Conservation (phyloP, 345 rosid genomes). For the Rhodamnia argentea region DNA sequence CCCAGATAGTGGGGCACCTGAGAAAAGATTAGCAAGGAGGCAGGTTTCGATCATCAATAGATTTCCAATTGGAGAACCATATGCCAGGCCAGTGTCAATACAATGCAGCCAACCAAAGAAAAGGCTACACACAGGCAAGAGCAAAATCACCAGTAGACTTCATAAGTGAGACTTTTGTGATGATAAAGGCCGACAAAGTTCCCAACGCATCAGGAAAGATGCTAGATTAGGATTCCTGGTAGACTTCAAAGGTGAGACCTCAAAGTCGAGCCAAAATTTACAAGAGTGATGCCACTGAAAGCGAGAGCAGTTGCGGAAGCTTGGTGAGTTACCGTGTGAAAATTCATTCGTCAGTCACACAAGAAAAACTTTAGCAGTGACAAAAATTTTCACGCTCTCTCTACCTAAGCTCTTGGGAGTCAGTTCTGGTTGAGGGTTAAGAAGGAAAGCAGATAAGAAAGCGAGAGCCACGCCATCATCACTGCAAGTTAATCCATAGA, state of each 20-base stretch:
- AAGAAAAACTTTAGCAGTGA: background rate
- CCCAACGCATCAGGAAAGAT: background rate
- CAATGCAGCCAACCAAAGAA: background rate
- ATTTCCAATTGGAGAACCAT: background rate
- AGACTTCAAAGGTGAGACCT: background rate
- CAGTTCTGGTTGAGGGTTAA: background rate
- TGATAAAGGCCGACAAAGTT: background rate
- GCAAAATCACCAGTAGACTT: background rate
- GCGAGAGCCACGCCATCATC: background rate
- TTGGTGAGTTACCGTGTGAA: background rate
- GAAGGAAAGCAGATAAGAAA: background rate
- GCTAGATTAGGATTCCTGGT: background rate
- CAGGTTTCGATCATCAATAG: background rate
- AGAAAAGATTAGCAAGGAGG: background rate
- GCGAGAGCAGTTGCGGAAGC: background rate
- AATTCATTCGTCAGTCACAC: background rate
- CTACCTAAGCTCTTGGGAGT: background rate
- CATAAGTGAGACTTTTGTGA: background rate
- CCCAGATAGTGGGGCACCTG: background rate
- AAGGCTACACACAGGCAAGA: background rate
- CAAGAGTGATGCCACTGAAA: background rate
- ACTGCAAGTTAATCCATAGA: background rate
- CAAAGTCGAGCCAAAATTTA: background rate
- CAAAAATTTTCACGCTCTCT: background rate
- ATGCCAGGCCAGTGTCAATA: background rate